These are phyloP conservation scores for Alnus rubra DNA, from an alignment of 306 rosid genomes.

Conservation along the genomic window DNA sequence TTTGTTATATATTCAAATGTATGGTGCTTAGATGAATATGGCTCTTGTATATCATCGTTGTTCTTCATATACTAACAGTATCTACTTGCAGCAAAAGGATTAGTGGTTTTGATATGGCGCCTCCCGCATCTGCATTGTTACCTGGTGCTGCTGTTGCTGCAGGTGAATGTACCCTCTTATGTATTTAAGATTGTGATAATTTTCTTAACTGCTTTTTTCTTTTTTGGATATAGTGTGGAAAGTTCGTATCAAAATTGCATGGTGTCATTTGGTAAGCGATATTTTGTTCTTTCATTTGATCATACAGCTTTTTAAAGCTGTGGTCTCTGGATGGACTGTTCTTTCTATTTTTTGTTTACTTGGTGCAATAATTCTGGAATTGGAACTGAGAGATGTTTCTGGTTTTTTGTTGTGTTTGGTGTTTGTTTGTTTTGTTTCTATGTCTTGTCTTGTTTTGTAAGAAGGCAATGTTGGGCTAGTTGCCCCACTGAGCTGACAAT, in stretches of 20 bases:
- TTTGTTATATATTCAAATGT: constrained; percentile 3
- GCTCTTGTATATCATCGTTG: background rate
- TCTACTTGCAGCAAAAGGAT: constrained; percentile 84
- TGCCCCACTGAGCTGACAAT: constrained; percentile 99
- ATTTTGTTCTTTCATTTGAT: constrained; percentile 57
- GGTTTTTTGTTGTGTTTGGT: constrained; percentile 97
- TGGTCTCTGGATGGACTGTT: constrained; percentile 56
- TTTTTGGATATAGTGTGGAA: constrained; percentile 88
- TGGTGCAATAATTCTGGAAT: constrained; percentile 85
- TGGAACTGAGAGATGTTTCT: constrained; percentile 95
- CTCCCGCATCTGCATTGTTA: constrained; percentile 85
- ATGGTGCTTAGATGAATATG: background rate
- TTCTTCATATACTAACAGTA: constrained; percentile 38
- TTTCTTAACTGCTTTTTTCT: constrained; percentile 70
- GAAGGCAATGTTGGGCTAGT: constrained; percentile 99
- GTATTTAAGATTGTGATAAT: constrained; percentile 30
- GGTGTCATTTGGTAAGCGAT: constrained; percentile 92
- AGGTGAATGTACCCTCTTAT: constrained; percentile 59
- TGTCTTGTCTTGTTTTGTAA: constrained; percentile 90
- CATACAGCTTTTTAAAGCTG: constrained; percentile 49
- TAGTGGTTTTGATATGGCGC: constrained; percentile 99
- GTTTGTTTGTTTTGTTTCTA: constrained; percentile 97
- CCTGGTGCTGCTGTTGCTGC: constrained; percentile 58
- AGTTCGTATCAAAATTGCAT: constrained; percentile 82
- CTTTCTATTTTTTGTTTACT: constrained; percentile 50